A percentile compares a stretch with the other conserved stretches of the same genome.
Evolutionary conservation across 2,329 filamentous ascomycete species (phyloP).

Genomic region (Aspergillus thermomutatus): DNA sequence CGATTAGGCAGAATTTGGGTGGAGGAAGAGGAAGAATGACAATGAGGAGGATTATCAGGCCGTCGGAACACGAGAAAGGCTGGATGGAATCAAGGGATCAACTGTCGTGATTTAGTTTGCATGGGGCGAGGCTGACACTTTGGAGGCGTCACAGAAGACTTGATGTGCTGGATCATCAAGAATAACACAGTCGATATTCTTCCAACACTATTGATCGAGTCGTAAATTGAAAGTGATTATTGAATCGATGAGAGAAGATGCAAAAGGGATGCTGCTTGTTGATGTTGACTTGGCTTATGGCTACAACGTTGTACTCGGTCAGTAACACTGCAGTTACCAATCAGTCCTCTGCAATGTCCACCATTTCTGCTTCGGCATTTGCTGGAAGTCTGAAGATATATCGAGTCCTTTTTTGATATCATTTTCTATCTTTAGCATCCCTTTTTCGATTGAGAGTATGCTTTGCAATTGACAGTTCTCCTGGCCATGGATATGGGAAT

Average conservation of each 20-base stretch:
- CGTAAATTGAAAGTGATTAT: background rate
- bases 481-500: background rate
- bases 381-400: background rate
- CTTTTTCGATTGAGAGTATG: too few relatives aligned
- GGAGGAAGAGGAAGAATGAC: slow-evolving; percentile 6
- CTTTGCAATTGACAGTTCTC: background rate
- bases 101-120: slow-evolving; percentile 3
- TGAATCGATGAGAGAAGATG: background rate
- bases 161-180: background rate
- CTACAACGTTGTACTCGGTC: background rate
- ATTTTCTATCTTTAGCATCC: background rate
- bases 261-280: background rate
- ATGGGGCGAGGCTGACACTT: slow-evolving; percentile 7
- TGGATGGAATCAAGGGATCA: slow-evolving; percentile 4
- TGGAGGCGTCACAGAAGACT: background rate
- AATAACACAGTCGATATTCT: background rate
- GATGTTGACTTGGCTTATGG: background rate
- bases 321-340: background rate
- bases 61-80: slow-evolving; percentile 5
- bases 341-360: background rate
- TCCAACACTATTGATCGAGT: background rate
- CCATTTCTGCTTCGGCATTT: background rate
- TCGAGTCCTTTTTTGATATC: background rate
- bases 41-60: background rate
- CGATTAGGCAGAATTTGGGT: slow-evolving; percentile 3